Conservation (phyloP, 257 asterid species). For the Sherardia arvensis region DNA sequence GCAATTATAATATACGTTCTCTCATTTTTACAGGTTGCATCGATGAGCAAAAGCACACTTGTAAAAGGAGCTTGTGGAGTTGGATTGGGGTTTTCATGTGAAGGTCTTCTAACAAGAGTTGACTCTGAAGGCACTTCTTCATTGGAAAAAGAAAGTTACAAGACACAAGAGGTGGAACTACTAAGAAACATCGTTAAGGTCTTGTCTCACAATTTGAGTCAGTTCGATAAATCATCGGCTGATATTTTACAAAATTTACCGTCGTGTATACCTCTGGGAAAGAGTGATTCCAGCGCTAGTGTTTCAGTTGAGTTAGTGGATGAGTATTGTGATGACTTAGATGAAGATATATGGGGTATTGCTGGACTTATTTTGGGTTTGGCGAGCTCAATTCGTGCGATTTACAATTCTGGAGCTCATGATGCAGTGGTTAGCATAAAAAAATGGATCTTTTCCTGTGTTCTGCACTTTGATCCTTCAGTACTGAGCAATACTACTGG, state of each 20-base stretch:
- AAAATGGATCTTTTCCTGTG: slow-evolving; percentile 53
- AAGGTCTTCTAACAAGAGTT: slow-evolving; percentile 62
- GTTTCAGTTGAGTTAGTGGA: slow-evolving; percentile 25
- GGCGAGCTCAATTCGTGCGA: slow-evolving; percentile 65
- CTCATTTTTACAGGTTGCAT: slow-evolving; percentile 62
- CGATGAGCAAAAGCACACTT: slow-evolving; percentile 71
- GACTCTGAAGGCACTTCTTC: slow-evolving; percentile 36
- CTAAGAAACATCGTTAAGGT: slow-evolving; percentile 51
- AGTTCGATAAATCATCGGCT: slow-evolving; percentile 47
- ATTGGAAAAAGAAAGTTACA: slow-evolving; percentile 33
- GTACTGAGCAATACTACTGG: slow-evolving; percentile 13
- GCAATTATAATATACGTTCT: background rate
- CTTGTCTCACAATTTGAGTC: slow-evolving; percentile 56
- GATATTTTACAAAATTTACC: slow-evolving; percentile 41
- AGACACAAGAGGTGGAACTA: slow-evolving; percentile 47
- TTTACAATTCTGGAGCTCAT: slow-evolving; percentile 64
- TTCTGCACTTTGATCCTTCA: slow-evolving; percentile 34
- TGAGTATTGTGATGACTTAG: slow-evolving; percentile 33
- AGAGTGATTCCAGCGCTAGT: slow-evolving; percentile 23
- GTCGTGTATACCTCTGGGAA: slow-evolving; percentile 39
- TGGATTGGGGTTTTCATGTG: slow-evolving; percentile 88
- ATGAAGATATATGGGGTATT: slow-evolving; percentile 79
- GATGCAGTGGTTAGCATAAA: slow-evolving; percentile 60
- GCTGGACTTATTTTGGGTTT: slow-evolving; percentile 84
- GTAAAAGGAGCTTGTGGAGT: slow-evolving; percentile 96